A percentile compares a stretch with the other conserved stretches of the same genome.
Conservation (phyloP, 345 rosid genomes). For the Citrus reticulata region DNA sequence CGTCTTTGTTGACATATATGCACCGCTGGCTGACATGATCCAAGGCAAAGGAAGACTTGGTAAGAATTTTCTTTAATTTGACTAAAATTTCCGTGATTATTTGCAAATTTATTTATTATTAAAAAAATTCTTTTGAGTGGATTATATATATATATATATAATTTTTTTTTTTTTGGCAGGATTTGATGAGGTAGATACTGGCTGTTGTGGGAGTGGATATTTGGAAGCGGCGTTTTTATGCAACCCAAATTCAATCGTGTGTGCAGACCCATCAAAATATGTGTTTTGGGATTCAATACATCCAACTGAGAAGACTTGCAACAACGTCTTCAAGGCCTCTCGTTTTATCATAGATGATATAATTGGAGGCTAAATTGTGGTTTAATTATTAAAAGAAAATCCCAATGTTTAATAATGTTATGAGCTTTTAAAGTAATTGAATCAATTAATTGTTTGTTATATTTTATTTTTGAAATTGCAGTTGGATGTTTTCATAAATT, state of each 20-base stretch:
- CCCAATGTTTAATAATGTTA: not conserved
- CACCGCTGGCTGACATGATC: conserved; percentile 34
- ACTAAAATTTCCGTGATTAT: not conserved
- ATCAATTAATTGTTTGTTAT: too few relatives aligned
- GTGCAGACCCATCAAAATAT: conserved; percentile 63
- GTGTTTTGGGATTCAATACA: conserved; percentile 87
- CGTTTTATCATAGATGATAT: conserved; percentile 36
- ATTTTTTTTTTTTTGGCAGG: conserved; percentile 21
- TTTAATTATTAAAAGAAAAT: not conserved
- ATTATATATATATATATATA: not conserved
- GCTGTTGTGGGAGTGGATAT: conserved; percentile 83
- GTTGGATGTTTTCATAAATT: too few relatives aligned
- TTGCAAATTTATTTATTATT: not conserved
- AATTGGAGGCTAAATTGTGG: not conserved
- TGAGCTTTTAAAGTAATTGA: too few relatives aligned
- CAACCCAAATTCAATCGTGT: conserved; percentile 55
- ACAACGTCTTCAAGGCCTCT: conserved; percentile 23
- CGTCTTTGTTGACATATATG: conserved; percentile 34
- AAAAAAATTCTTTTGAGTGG: too few relatives aligned
- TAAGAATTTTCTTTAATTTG: not conserved
- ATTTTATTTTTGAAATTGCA: too few relatives aligned
- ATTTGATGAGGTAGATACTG: conserved; percentile 50
- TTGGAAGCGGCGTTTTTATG: conserved; percentile 56
- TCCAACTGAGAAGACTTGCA: conserved; percentile 62
- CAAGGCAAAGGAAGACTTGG: conserved; percentile 38